Evolutionary conservation across 2,329 filamentous ascomycete genomes (phyloP).

Genomic region (Gaeumannomyces tritici): DNA sequence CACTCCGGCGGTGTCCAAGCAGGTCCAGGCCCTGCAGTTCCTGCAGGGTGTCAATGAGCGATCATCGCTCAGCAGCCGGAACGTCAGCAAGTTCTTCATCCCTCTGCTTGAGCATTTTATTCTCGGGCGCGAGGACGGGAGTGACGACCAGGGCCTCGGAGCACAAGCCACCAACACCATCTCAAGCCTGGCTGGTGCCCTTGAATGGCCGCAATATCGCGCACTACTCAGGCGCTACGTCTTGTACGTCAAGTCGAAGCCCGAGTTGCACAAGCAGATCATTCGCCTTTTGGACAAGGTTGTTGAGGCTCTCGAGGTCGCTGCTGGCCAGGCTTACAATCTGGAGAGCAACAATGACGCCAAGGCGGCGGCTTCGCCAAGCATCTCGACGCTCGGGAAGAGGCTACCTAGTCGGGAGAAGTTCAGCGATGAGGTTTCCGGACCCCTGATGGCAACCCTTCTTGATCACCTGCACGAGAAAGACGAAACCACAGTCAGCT

Average conservation of each 20-base stretch:
- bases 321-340: constrained; percentile 27
- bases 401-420: constrained; percentile 61
- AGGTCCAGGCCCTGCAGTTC: constrained; percentile 72
- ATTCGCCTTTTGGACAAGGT: constrained; percentile 74
- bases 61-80: constrained; percentile 57
- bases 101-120: constrained; percentile 92
- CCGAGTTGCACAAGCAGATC: constrained; percentile 76
- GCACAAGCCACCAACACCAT: constrained; percentile 81
- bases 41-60: constrained; percentile 59
- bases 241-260: constrained; percentile 69
- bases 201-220: constrained; percentile 88
- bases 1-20: constrained; percentile 78
- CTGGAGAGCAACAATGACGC: not conserved
- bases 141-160: constrained; percentile 75
- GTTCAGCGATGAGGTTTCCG: constrained; percentile 61
- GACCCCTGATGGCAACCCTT: constrained; percentile 68
- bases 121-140: constrained; percentile 64
- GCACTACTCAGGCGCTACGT: constrained; percentile 77
- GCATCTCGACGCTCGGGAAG: constrained; percentile 43
- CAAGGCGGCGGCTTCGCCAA: constrained; percentile 25
- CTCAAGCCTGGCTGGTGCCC: constrained; percentile 59
- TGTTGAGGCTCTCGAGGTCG: constrained; percentile 62
- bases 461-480: constrained; percentile 86
- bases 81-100: constrained; percentile 78
- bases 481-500: constrained; percentile 87